Conservation (phyloP, 352 stramenopile genomes). For the Phytophthora pistaciae region DNA sequence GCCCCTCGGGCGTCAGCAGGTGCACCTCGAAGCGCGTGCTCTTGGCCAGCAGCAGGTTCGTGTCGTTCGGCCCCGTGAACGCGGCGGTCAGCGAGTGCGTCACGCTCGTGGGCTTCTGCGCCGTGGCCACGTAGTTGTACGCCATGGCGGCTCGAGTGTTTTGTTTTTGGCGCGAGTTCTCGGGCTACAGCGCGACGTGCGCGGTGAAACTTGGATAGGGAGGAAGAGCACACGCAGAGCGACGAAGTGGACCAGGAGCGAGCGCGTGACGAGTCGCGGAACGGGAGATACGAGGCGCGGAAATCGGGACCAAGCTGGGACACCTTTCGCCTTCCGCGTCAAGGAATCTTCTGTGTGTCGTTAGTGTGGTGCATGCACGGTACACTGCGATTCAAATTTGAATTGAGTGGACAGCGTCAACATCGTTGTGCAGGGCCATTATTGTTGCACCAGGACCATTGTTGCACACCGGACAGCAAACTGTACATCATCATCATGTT, state of each 20-base stretch:
- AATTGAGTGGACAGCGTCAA: slow-evolving; percentile 3
- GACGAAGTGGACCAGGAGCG: not conserved
- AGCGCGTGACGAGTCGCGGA: not conserved
- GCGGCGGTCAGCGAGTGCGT: slow-evolving; percentile 92
- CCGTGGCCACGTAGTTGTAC: slow-evolving; percentile 95
- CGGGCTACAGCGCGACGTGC: slow-evolving; percentile 2
- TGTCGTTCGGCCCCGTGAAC: slow-evolving; percentile 89
- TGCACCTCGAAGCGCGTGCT: slow-evolving; percentile 92
- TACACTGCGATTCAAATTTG: slow-evolving; percentile 6
- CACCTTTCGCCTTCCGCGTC: not conserved
- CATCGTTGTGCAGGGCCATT: too few species aligned
- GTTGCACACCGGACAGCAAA: too few species aligned
- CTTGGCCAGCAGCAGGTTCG: slow-evolving; percentile 93
- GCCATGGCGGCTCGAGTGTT: slow-evolving; percentile 46
- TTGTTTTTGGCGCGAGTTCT: slow-evolving; percentile 1
- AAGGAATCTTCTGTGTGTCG: not conserved
- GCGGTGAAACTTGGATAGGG: slow-evolving; percentile 1
- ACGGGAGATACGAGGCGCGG: slow-evolving; percentile 2
- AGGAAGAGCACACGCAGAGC: slow-evolving; percentile 7
- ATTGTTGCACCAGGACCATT: too few species aligned
- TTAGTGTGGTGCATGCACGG: not conserved
- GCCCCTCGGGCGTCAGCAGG: slow-evolving; percentile 85
- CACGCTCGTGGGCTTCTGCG: slow-evolving; percentile 94
- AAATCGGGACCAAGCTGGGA: not conserved
- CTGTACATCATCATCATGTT: too few species aligned